A percentile compares a stretch with the other conserved stretches of the same genome.
Evolutionary conservation across 805 yeast genomes (phyloP).

Genomic region (Kazachstania bromeliacearum): DNA sequence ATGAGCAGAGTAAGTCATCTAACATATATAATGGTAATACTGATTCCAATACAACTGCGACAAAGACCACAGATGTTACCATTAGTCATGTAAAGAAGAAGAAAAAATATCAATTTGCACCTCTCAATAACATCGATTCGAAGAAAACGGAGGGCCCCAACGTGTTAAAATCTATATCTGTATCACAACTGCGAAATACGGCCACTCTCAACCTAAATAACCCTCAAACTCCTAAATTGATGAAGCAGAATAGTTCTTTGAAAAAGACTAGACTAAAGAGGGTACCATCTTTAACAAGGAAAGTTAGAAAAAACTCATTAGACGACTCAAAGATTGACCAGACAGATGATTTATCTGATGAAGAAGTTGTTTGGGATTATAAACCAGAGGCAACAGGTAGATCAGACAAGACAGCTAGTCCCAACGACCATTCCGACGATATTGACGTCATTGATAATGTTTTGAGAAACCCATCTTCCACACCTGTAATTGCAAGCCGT

Average conservation of each 20-base stretch:
- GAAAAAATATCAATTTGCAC: constrained; percentile 23
- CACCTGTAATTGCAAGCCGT: constrained; percentile 22
- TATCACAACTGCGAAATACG: constrained; percentile 24
- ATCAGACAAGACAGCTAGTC: constrained; percentile 11
- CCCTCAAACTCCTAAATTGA: too few relatives aligned
- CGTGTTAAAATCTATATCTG: constrained; percentile 23
- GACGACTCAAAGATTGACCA: constrained; percentile 5
- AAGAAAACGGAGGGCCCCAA: constrained; percentile 5
- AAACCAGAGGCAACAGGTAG: constrained; percentile 16
- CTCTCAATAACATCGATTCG: constrained; percentile 17
- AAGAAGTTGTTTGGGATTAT: constrained; percentile 28
- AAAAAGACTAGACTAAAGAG: too few relatives aligned
- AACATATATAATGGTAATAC: too few relatives aligned
- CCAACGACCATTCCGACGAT: constrained; percentile 14
- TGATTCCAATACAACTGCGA: too few relatives aligned
- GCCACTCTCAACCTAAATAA: too few relatives aligned
- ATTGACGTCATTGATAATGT: constrained; percentile 3
- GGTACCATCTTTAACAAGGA: background rate
- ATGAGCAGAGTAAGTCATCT: too few relatives aligned
- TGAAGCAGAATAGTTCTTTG: too few relatives aligned
- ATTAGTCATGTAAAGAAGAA: too few relatives aligned
- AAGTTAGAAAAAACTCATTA: background rate
- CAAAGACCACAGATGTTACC: too few relatives aligned
- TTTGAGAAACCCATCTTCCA: constrained; percentile 22
- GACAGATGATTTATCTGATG: constrained; percentile 17